Evolutionary conservation across 257 asterid species (phyloP).

Genomic region (Solanum corneliomulleri): DNA sequence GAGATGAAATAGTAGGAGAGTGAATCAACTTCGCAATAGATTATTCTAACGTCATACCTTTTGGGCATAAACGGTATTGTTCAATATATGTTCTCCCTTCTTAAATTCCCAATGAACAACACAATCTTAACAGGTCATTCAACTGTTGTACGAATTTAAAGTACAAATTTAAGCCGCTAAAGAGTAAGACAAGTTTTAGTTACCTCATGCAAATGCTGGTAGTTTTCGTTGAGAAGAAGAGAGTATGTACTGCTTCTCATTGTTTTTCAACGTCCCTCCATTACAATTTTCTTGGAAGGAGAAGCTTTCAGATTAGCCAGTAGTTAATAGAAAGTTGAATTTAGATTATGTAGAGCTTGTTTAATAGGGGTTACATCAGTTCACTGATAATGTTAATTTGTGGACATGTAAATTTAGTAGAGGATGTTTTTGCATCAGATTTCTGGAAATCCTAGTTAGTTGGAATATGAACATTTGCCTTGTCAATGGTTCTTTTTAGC

Average conservation of each 20-base stretch:
- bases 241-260: slow-evolving; percentile 3
- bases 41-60: neutral
- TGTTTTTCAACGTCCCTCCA: neutral
- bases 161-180: neutral
- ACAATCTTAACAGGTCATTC: neutral
- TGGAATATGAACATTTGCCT: neutral
- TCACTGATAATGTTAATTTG: neutral
- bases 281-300: neutral
- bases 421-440: neutral
- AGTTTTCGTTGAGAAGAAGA: neutral
- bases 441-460: neutral
- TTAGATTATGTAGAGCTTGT: slow-evolving; percentile 12
- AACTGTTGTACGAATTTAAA: neutral
- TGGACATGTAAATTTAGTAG: slow-evolving; percentile 16
- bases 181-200: neutral
- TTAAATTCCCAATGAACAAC: neutral
- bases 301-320: slow-evolving; percentile 4
- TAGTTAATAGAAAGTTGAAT: slow-evolving; percentile 10
- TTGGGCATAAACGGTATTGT: neutral
- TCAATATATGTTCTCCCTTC: neutral
- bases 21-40: neutral
- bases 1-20: neutral
- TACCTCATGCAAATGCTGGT: neutral
- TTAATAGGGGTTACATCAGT: neutral
- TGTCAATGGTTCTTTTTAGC: neutral